A percentile compares a stretch with the other conserved stretches of the same genome.
These are phyloP conservation scores for Singerocomus rubriflavus DNA, from an alignment of 1,284 basidiomycete genomes.

Conservation along the genomic window DNA sequence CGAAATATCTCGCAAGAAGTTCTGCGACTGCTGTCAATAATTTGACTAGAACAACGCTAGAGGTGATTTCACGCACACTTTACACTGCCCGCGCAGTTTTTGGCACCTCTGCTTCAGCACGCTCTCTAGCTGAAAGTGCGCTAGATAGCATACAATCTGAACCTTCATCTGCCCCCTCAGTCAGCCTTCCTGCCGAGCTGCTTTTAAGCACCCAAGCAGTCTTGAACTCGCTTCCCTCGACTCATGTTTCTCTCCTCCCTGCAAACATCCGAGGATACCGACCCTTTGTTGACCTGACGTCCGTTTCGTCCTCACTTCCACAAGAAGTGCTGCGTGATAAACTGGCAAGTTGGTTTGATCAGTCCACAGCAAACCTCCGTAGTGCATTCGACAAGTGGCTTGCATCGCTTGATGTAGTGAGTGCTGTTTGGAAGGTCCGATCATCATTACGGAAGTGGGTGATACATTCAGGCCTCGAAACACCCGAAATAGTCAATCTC, in stretches of 20 bases:
- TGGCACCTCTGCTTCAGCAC: slow-evolving; percentile 28
- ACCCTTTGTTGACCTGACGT: slow-evolving; percentile 67
- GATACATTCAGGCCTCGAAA: slow-evolving; percentile 39
- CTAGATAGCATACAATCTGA: slow-evolving; percentile 60
- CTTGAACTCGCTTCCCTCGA: slow-evolving; percentile 63
- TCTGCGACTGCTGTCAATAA: slow-evolving; percentile 41
- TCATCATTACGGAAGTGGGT: slow-evolving; percentile 49
- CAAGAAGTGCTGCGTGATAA: slow-evolving; percentile 43
- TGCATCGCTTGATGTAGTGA: slow-evolving; percentile 48
- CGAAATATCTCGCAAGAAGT: slow-evolving; percentile 11
- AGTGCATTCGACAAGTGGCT: slow-evolving; percentile 55
- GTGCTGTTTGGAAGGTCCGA: slow-evolving; percentile 66
- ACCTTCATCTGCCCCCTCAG: slow-evolving; percentile 19
- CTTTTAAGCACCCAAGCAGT: slow-evolving; percentile 60
- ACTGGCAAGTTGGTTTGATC: slow-evolving; percentile 58
- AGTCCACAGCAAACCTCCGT: slow-evolving; percentile 46
- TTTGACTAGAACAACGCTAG: slow-evolving; percentile 48
- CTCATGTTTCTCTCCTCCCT: slow-evolving; percentile 67
- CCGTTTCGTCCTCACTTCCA: slow-evolving; percentile 50
- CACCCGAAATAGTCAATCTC: slow-evolving; percentile 42
- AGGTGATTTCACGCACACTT: slow-evolving; percentile 56
- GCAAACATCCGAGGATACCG: slow-evolving; percentile 61
- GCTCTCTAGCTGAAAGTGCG: slow-evolving; percentile 54
- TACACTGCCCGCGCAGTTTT: slow-evolving; percentile 53
- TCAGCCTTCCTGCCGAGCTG: slow-evolving; percentile 50